Percentiles rank a stretch among this genome's conserved stretches.
These are phyloP conservation scores for Nannizzia gypsea DNA, from an alignment of 2,329 filamentous ascomycete species.

Conservation along the genomic window DNA sequence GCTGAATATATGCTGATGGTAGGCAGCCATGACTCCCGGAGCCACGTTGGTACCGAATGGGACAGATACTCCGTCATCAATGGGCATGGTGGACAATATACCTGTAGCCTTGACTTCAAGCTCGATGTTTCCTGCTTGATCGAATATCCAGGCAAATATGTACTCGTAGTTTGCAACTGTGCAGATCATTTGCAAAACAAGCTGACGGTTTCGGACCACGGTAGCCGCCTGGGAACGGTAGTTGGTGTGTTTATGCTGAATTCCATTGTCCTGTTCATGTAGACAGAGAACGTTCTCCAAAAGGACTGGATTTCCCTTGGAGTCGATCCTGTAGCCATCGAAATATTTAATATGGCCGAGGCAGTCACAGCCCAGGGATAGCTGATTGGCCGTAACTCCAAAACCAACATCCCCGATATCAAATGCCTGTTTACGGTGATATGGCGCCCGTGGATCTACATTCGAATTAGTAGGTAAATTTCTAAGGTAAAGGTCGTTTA, in stretches of 20 bases:
- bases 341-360: conserved; percentile 59
- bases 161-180: conserved; percentile 64
- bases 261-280: conserved; percentile 58
- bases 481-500: not conserved
- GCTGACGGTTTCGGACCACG: conserved; percentile 50
- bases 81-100: conserved; percentile 55
- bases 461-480: conserved; percentile 28
- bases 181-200: conserved; percentile 59
- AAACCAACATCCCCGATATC: conserved; percentile 57
- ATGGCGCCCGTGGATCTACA: conserved; percentile 54
- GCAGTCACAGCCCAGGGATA: conserved; percentile 59
- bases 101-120: conserved; percentile 60
- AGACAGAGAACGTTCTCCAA: conserved; percentile 59
- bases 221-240: conserved; percentile 54
- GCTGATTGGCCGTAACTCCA: conserved; percentile 56
- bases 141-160: conserved; percentile 60
- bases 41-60: conserved; percentile 58
- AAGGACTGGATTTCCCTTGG: conserved; percentile 46
- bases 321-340: conserved; percentile 45
- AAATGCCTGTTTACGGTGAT: conserved; percentile 58
- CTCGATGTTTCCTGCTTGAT: conserved; percentile 55
- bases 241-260: conserved; percentile 62
- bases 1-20: conserved; percentile 69
- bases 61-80: conserved; percentile 52
- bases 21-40: conserved; percentile 54